phyloP scores from a whole-genome alignment of 1,284 basidiomycete species.

The Pholiota adiposa region DNA sequence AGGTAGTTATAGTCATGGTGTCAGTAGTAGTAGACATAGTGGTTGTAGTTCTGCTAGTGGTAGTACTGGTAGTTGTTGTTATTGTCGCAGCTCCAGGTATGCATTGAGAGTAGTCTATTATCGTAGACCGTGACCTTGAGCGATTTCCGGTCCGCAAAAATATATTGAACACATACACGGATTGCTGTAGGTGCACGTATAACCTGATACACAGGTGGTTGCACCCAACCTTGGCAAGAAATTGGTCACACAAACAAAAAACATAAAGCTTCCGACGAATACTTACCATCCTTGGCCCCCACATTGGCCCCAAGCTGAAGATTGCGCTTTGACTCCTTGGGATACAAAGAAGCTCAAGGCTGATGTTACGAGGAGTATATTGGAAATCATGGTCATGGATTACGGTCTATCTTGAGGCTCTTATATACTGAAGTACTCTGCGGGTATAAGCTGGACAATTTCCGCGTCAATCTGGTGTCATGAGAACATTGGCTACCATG shows the following conservation, averaged over 20 bases:
- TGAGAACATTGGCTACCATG: background rate
- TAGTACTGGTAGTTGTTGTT: slow-evolving; percentile 20
- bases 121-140: no score
- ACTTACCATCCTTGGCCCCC: slow-evolving; percentile 52
- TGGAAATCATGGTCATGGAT: background rate
- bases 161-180: slow-evolving; percentile 42
- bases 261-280: background rate
- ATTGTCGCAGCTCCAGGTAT: slow-evolving; percentile 34
- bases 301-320: slow-evolving; percentile 50
- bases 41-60: slow-evolving; percentile 23
- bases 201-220: slow-evolving; percentile 50
- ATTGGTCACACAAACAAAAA: background rate
- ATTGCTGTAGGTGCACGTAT: slow-evolving; percentile 47
- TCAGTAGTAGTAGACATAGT: slow-evolving; percentile 11
- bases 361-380: slow-evolving; percentile 9
- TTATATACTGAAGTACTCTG: slow-evolving; percentile 4
- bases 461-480: slow-evolving; percentile 15
- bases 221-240: slow-evolving; percentile 43
- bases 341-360: slow-evolving; percentile 20
- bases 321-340: slow-evolving; percentile 36
- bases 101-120: slow-evolving; percentile 57
- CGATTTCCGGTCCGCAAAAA: no score
- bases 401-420: background rate
- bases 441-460: slow-evolving; percentile 19
- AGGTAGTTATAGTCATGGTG: slow-evolving; percentile 23